These are phyloP conservation scores for Dioscorea zingiberensis DNA, from an alignment of 106 monocot genomes.

Conservation along the genomic window DNA sequence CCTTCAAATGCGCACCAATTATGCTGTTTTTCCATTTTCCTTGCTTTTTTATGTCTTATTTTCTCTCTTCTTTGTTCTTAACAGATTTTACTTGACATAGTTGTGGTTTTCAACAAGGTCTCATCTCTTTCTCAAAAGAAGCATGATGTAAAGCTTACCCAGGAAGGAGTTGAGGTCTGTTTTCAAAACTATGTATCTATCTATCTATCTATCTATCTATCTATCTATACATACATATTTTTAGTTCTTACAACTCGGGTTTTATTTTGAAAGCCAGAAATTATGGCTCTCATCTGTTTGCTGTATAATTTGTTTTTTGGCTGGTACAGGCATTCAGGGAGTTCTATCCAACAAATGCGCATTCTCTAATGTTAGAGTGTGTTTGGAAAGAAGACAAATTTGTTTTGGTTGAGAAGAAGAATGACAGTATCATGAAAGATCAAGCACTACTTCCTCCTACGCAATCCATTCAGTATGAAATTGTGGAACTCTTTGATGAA, in stretches of 20 bases:
- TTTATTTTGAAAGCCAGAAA: neutral
- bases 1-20: no score
- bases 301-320: neutral
- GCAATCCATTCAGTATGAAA: slow-evolving; percentile 52
- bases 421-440: slow-evolving; percentile 7
- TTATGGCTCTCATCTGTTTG: neutral
- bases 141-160: slow-evolving; percentile 49
- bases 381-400: slow-evolving; percentile 82
- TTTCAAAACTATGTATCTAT: neutral
- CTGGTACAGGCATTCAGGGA: slow-evolving; percentile 63
- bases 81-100: slow-evolving; percentile 75
- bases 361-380: slow-evolving; percentile 49
- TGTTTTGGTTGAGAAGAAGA: slow-evolving; percentile 65
- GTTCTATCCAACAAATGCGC: slow-evolving; percentile 43
- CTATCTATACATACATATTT: no score
- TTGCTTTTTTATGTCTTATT: neutral
- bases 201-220: no score
- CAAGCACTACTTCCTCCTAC: slow-evolving; percentile 15
- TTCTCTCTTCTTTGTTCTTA: neutral
- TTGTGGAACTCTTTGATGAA: slow-evolving; percentile 37
- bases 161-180: slow-evolving; percentile 63
- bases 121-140: slow-evolving; percentile 53
- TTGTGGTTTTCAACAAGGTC: slow-evolving; percentile 63
- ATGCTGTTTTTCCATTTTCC: no score
- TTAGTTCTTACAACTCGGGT: neutral